A percentile compares a stretch with the other conserved stretches of the same genome.
These are phyloP conservation scores for Lachancea sp. DNA, from an alignment of 805 yeast species.

Conservation along the genomic window DNA sequence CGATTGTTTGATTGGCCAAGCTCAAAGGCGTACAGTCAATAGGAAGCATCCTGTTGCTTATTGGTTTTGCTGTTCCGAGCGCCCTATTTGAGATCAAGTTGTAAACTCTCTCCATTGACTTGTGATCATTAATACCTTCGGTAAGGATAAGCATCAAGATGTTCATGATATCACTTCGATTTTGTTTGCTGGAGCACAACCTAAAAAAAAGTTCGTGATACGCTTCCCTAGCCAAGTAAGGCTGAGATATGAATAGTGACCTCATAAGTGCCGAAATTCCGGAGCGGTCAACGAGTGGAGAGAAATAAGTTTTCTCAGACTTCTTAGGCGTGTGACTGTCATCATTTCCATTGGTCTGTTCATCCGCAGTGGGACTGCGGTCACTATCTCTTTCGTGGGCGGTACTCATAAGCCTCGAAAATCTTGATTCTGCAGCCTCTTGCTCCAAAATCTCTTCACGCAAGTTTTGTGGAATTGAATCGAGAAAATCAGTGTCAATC, in stretches of 20 bases:
- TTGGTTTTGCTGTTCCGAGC: conserved; percentile 20
- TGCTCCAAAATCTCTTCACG: conserved; percentile 58
- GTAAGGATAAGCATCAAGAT: conserved; percentile 60
- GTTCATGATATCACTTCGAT: conserved; percentile 67
- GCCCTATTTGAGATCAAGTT: conserved; percentile 50
- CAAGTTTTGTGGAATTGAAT: conserved; percentile 65
- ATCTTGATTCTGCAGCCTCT: conserved; percentile 42
- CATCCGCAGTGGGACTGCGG: conserved; percentile 7
- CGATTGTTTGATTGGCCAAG: conserved; percentile 73
- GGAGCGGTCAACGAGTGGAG: conserved; percentile 65
- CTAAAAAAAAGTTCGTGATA: conserved; percentile 60
- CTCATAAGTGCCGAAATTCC: conserved; percentile 72
- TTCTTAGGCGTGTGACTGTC: conserved; percentile 16
- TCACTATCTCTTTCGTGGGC: conserved; percentile 10
- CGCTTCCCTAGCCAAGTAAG: conserved; percentile 52
- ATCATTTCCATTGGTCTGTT: conserved; percentile 17
- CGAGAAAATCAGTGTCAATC: conserved; percentile 71
- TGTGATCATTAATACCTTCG: conserved; percentile 64
- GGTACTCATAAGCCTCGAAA: conserved; percentile 20
- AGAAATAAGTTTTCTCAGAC: conserved; percentile 40
- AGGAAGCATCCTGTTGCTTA: conserved; percentile 37
- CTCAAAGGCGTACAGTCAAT: conserved; percentile 57
- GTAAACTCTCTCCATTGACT: conserved; percentile 56
- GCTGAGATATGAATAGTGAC: conserved; percentile 66
- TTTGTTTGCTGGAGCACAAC: conserved; percentile 70